Evolutionary conservation across 2,329 filamentous ascomycete species (phyloP).

Genomic region (Sporothrix pallida): DNA sequence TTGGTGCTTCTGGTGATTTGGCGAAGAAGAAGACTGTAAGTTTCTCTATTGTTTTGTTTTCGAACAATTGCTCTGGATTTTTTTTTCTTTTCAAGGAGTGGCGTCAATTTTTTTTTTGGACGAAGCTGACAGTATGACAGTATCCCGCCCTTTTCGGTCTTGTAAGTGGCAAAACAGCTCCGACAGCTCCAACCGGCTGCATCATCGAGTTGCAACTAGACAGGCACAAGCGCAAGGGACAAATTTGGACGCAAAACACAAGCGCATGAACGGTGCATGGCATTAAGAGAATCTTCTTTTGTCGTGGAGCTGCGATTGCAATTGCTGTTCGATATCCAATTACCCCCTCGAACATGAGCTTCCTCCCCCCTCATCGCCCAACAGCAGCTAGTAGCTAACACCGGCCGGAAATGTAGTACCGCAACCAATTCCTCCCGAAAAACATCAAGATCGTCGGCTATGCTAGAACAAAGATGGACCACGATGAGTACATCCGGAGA

Average conservation of each 20-base stretch:
- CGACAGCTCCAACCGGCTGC: background rate
- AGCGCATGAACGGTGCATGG: background rate
- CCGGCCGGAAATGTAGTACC: conserved; percentile 65
- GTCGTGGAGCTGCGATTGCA: background rate
- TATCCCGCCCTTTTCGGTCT: conserved; percentile 97
- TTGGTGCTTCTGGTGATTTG: conserved; percentile 95
- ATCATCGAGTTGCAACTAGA: background rate
- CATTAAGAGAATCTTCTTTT: background rate
- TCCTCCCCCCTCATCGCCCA: background rate
- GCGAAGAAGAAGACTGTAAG: conserved; percentile 98
- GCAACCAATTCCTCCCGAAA: conserved; percentile 98
- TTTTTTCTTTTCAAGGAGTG: background rate
- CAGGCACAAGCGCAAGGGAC: background rate
- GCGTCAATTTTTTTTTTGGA: conserved; percentile 23
- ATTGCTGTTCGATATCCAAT: background rate
- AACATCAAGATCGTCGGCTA: conserved; percentile 98
- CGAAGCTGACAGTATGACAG: conserved; percentile 55
- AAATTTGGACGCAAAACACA: background rate
- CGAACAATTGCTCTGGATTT: background rate
- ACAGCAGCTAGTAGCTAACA: conserved; percentile 25
- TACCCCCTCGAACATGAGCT: background rate
- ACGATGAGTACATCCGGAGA: conserved; percentile 89
- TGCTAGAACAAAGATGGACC: conserved; percentile 99
- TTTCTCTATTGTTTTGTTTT: background rate
- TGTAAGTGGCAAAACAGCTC: conserved; percentile 63